phyloP scores from a whole-genome alignment of 345 rosid genomes.

The Citrus unshiu region DNA sequence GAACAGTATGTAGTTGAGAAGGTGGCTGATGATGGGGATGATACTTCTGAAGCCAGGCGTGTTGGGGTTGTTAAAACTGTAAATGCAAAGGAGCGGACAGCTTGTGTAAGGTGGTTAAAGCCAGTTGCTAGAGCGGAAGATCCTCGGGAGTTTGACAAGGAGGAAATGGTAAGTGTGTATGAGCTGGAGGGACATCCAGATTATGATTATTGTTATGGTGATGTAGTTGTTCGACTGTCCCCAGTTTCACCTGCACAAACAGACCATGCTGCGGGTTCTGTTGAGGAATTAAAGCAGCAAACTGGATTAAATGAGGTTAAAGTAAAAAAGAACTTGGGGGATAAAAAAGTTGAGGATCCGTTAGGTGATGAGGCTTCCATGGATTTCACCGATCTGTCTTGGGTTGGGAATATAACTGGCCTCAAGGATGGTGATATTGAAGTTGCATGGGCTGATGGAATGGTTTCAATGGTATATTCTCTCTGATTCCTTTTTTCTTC shows the following conservation, averaged over 20 bases:
- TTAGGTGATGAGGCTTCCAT: constrained; percentile 27
- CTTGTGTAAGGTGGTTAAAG: constrained; percentile 84
- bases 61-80: constrained; percentile 87
- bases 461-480: constrained; percentile 76
- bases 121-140: constrained; percentile 70
- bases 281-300: constrained; percentile 37
- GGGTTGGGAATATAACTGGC: constrained; percentile 97
- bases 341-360: constrained; percentile 32
- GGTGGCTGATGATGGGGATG: constrained; percentile 67
- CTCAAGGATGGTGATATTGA: constrained; percentile 92
- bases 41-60: constrained; percentile 57
- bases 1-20: constrained; percentile 96
- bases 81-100: constrained; percentile 90
- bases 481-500: constrained; percentile 1
- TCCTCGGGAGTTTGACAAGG: constrained; percentile 81
- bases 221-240: constrained; percentile 77
- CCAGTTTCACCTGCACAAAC: constrained; percentile 51
- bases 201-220: constrained; percentile 96
- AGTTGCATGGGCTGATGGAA: constrained; percentile 98
- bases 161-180: constrained; percentile 88
- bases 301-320: constrained; percentile 21
- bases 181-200: constrained; percentile 96
- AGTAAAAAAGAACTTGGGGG: constrained; percentile 30
- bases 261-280: constrained; percentile 27
- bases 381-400: constrained; percentile 65